Base-by-base conservation (phyloP, 2,329 filamentous ascomycete species). In the Lojkania enalia region DNA sequence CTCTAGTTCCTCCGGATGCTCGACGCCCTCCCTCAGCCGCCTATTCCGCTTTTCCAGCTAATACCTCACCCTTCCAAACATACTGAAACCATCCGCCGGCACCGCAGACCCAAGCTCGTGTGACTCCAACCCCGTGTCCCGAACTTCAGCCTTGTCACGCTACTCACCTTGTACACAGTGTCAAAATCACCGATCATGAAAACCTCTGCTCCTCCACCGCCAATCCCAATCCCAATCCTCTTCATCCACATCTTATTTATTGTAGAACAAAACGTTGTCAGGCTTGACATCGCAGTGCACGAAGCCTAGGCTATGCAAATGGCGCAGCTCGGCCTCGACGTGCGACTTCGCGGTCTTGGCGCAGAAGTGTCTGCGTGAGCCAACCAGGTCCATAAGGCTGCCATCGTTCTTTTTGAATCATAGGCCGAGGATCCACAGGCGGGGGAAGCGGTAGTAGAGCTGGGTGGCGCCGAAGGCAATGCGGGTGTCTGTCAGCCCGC, bases 201-300 rank as follows among this genome's bases (percentile, higher is more conserved):
- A n/a, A n/a, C n/a, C n/a, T n/a, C n/a, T n/a, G n/a, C n/a, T n/a
- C n/a, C n/a, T n/a, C n/a, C n/a, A n/a, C n/a, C n/a, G n/a, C n/a
- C n/a, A n/a, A n/a, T n/a, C n/a, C n/a, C n/a, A n/a, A n/a, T n/a
- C n/a, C n/a, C n/a, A n/a, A n/a, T n/a, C n/a, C n/a, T n/a, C n/a
- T 29, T 44, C 15, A 9, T 5, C 18, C 9, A 16, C 20, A 7
- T 7, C 18, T 6, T 25, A 12, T 12, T 43, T 47, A 16, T 9
- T 7, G 16, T 33, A 16, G 16, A 50, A 44, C n/a, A n/a, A n/a
- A 13, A 52, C 43, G 16, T 52, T 48, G 4, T 27, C n/a, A 3
- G 50, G 47, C 23, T 52, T 47, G 15, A 47, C 32, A 19, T 47
- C 38, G 19, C 38, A 47, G 27, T 42, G 44, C 9, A 42, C 29